Evolutionary conservation across 352 stramenopile species (phyloP), one percentile per base, ranked within the genome.

Genomic region (Lagenidium giganteum): DNA sequence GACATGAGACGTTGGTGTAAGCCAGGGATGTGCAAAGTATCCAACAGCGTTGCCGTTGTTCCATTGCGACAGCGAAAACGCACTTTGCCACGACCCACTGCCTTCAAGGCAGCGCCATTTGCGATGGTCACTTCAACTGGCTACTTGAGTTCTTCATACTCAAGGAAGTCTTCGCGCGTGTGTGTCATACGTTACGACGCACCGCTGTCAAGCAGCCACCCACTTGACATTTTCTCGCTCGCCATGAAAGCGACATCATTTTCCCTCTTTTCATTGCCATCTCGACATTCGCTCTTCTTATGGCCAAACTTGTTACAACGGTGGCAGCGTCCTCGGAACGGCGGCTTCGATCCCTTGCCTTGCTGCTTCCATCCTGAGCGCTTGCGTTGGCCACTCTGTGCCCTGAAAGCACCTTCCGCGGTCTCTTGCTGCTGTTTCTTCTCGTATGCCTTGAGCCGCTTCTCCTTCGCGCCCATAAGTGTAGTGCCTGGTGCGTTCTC

Each of bases 401-500:
- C 46, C 23, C 41, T 45, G 37, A 54, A 54, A 9, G 46, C 46
- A 6, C 18, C 14, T 23, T 54, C 46, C 2, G 8, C 14, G 0
- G n/a, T 17, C 4, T 37, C 26, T 27, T 45, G 29, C 8, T 12
- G n/a, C 24, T 29, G 7, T 23, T n/a, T 20, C 17, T 51, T 47
- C 21, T 66, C 46, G 25, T 52, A 42, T 17, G 54, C 35, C 47
- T 58, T 54, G 0, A 60, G 36, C 4, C 54, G 44, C 39, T 58
- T 68, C 28, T 68, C 58, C 32, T 60, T 60, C 0, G 55, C 47
- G 4, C 57, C 43, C 4, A 54, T 50, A 2, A 66, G 18, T n/a
- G 29, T 28, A 6, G 45, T 8, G 8, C 31, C 43, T 16, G 44
- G 40, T 3, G 29, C 37, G 42, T 59, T 62, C 42, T 61, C 57